A percentile compares a stretch with the other conserved stretches of the same genome.
These are phyloP conservation scores for Geoglossum glabrum DNA, from an alignment of 495 filamentous ascomycete species.

Conservation along the genomic window DNA sequence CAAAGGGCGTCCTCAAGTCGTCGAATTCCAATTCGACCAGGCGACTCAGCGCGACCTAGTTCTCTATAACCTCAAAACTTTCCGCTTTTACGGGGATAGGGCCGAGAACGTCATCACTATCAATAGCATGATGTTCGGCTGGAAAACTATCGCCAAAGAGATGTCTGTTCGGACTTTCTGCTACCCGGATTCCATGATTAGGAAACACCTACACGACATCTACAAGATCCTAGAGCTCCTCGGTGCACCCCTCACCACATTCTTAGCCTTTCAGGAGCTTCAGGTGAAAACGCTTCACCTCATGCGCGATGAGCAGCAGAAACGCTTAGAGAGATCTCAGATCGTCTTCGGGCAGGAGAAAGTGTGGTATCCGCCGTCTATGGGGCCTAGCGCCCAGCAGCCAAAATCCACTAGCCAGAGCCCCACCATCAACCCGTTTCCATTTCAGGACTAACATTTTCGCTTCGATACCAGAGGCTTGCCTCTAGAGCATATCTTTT, in stretches of 20 bases:
- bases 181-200: constrained; percentile 29
- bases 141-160: constrained; percentile 28
- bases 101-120: constrained; percentile 23
- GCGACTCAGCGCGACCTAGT: constrained; percentile 33
- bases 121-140: constrained; percentile 28
- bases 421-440: neutral
- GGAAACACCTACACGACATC: constrained; percentile 32
- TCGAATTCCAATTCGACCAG: constrained; percentile 37
- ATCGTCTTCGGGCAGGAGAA: neutral
- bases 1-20: constrained; percentile 32
- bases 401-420: neutral
- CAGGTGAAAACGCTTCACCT: constrained; percentile 5
- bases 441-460: neutral
- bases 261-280: constrained; percentile 23
- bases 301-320: neutral
- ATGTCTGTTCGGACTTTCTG: constrained; percentile 37
- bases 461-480: neutral
- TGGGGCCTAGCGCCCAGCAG: neutral
- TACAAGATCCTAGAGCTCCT: constrained; percentile 33
- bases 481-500: neutral
- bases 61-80: constrained; percentile 24
- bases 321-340: neutral
- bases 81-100: constrained; percentile 27
- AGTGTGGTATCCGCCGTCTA: neutral
- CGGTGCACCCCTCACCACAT: constrained; percentile 21